A percentile compares a stretch with the other conserved stretches of the same genome.
phyloP scores from a whole-genome alignment of 2,329 filamentous ascomycete species.

The Aspergillus versicolor region DNA sequence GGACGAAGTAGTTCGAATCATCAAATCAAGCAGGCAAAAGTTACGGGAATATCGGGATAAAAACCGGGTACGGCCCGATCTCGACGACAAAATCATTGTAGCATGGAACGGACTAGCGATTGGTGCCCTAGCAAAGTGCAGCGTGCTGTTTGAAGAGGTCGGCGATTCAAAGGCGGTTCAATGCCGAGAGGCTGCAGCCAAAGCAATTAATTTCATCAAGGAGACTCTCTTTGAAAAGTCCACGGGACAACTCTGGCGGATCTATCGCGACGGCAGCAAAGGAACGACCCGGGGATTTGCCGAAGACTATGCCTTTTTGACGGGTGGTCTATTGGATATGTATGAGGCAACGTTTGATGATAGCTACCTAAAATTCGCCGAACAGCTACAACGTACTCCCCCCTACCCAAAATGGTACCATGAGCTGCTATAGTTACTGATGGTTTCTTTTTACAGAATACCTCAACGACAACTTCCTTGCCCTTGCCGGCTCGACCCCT shows the following conservation, averaged over 20 bases:
- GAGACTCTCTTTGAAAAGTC: conserved; percentile 68
- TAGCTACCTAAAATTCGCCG: conserved; percentile 74
- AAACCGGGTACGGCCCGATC: conserved; percentile 70
- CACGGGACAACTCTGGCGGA: conserved; percentile 66
- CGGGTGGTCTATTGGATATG: conserved; percentile 77
- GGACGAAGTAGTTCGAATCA: conserved; percentile 65
- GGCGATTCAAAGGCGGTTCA: conserved; percentile 57
- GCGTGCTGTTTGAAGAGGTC: conserved; percentile 63
- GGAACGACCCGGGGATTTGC: conserved; percentile 73
- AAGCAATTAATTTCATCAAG: conserved; percentile 71
- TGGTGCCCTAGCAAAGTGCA: conserved; percentile 73
- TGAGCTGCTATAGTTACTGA: conserved; percentile 7
- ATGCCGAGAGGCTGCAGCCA: conserved; percentile 66
- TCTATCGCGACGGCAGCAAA: conserved; percentile 66
- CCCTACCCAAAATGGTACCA: not conserved
- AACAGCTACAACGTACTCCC: conserved; percentile 69
- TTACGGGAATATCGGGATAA: conserved; percentile 70
- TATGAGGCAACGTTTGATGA: conserved; percentile 81
- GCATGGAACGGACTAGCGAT: conserved; percentile 89
- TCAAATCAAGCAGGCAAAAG: conserved; percentile 66
- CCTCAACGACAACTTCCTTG: conserved; percentile 77
- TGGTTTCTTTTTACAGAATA: conserved; percentile 49
- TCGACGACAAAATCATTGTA: conserved; percentile 86
- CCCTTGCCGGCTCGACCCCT: conserved; percentile 47
- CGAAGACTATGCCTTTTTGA: conserved; percentile 91